These are phyloP conservation scores for Cicer cuneatum DNA, from an alignment of 306 rosid species.

Conservation along the genomic window DNA sequence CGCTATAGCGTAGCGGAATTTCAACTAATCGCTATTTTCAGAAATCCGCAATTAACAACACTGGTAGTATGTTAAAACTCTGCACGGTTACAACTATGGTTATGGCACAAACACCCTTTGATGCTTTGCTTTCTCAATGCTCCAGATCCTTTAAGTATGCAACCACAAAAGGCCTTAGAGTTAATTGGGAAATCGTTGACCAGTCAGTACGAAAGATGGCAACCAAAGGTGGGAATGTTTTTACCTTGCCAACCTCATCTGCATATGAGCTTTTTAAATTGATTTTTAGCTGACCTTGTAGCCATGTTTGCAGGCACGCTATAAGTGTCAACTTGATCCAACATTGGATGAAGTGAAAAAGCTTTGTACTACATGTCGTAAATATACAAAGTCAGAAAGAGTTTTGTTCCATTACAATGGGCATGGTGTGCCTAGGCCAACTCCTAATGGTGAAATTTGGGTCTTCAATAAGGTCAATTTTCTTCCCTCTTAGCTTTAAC, in stretches of 20 bases:
- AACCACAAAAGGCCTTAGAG: constrained; percentile 93
- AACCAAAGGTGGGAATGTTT: constrained; percentile 75
- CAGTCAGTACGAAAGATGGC: constrained; percentile 98
- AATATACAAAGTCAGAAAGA: constrained; percentile 86
- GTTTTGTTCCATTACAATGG: constrained; percentile 98
- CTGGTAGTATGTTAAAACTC: neutral
- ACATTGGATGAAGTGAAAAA: constrained; percentile 97
- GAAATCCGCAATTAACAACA: too few species aligned
- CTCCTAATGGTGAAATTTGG: constrained; percentile 98
- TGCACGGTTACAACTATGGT: constrained; percentile 4
- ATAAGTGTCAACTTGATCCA: constrained; percentile 92
- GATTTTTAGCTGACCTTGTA: constrained; percentile 44
- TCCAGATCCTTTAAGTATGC: constrained; percentile 96
- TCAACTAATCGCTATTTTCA: too few species aligned
- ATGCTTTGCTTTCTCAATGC: constrained; percentile 35
- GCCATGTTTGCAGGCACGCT: constrained; percentile 76
- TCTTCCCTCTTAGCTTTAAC: constrained; percentile 23
- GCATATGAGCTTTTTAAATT: constrained; percentile 35
- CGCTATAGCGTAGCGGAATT: too few species aligned
- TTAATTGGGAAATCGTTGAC: constrained; percentile 87
- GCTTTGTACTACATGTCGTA: constrained; percentile 91
- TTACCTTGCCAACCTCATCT: constrained; percentile 35
- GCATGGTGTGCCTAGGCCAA: constrained; percentile 98
- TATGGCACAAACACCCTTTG: constrained; percentile 10
- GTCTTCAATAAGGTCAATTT: constrained; percentile 88